Conservation (phyloP, 129 eudicot genomes). For the Oenanthe sinensis region DNA sequence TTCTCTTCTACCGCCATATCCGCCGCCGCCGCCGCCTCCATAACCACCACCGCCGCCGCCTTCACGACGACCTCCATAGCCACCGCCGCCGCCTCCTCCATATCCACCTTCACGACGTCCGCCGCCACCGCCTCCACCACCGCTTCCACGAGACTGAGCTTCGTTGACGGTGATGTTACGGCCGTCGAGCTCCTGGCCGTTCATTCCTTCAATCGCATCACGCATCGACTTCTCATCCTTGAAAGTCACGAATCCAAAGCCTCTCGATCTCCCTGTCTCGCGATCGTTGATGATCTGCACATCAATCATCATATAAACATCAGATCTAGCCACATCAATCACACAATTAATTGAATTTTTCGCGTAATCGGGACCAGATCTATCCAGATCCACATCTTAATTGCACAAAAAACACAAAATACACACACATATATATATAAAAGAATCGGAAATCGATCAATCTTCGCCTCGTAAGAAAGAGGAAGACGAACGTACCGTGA, state of each 20-base stretch:
- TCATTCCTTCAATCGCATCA: conserved; percentile 56
- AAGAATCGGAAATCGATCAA: conserved; percentile 13
- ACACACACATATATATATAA: neutral
- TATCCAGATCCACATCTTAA: neutral
- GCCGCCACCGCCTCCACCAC: conserved; percentile 46
- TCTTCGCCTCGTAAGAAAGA: conserved; percentile 27
- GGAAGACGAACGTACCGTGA: conserved; percentile 49
- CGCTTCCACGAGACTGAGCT: conserved; percentile 52
- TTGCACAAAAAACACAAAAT: no score
- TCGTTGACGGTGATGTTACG: conserved; percentile 57
- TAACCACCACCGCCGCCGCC: conserved; percentile 14
- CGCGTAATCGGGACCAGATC: neutral
- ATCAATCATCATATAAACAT: neutral
- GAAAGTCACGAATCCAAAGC: conserved; percentile 53
- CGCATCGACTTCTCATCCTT: conserved; percentile 42
- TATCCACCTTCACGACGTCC: conserved; percentile 14
- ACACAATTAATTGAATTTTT: neutral
- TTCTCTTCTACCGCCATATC: conserved; percentile 17
- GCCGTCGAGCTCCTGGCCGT: conserved; percentile 58
- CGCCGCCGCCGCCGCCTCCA: conserved; percentile 19
- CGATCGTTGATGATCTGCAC: conserved; percentile 34
- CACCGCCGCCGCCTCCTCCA: conserved; percentile 21
- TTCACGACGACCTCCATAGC: conserved; percentile 21
- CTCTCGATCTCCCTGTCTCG: conserved; percentile 58
- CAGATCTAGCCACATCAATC: neutral